Evolutionary conservation across 2,329 filamentous ascomycete genomes (phyloP).

Genomic region (Pestalotiopsis sp.): DNA sequence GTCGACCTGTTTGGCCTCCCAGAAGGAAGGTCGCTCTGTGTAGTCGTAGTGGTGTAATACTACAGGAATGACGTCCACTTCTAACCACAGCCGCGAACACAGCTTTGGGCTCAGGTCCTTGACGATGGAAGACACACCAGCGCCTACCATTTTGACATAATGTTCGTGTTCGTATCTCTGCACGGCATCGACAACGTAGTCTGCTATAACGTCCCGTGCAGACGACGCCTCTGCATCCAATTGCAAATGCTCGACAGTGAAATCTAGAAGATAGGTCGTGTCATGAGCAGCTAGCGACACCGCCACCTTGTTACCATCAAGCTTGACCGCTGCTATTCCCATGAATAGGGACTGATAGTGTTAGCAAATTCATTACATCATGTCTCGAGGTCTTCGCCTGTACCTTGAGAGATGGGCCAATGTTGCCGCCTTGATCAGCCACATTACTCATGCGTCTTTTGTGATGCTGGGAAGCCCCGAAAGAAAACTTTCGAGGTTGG

Average conservation of each 20-base stretch:
- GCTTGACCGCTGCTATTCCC: slow-evolving; percentile 61
- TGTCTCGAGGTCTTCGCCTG: neutral
- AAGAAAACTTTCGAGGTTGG: slow-evolving; percentile 43
- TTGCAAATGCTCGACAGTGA: slow-evolving; percentile 62
- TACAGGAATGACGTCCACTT: slow-evolving; percentile 76
- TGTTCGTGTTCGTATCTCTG: slow-evolving; percentile 65
- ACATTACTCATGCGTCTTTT: slow-evolving; percentile 49
- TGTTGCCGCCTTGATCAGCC: slow-evolving; percentile 43
- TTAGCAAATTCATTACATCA: neutral
- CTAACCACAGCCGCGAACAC: slow-evolving; percentile 73
- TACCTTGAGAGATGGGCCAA: slow-evolving; percentile 50
- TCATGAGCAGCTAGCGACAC: slow-evolving; percentile 74
- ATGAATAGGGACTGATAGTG: slow-evolving; percentile 59
- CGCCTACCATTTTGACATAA: slow-evolving; percentile 74
- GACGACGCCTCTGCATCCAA: slow-evolving; percentile 40
- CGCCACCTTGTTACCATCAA: slow-evolving; percentile 53
- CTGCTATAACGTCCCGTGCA: slow-evolving; percentile 52
- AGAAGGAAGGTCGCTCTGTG: slow-evolving; percentile 43
- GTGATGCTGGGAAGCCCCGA: slow-evolving; percentile 46
- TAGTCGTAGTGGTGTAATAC: slow-evolving; percentile 57
- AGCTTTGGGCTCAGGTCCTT: slow-evolving; percentile 64
- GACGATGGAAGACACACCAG: slow-evolving; percentile 66
- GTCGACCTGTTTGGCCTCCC: slow-evolving; percentile 65
- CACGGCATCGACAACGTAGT: slow-evolving; percentile 61
- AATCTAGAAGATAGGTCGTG: slow-evolving; percentile 75